A percentile compares a stretch with the other conserved stretches of the same genome.
Conservation (phyloP, 78 protist genomes). For the Dictyostelium brefeldianum region DNA sequence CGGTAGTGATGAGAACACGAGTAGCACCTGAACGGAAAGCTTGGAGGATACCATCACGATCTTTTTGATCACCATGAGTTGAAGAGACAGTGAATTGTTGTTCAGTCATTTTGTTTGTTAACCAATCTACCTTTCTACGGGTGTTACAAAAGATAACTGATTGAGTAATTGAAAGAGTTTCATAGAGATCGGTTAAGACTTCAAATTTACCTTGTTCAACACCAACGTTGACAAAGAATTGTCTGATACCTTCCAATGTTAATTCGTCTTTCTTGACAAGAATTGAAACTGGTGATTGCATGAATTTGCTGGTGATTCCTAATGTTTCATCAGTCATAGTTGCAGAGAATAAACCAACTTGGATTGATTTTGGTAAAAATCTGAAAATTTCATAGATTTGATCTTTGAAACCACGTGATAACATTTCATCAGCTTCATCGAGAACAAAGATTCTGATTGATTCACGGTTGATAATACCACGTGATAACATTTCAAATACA, state of each 20-base stretch:
- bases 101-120: constrained; percentile 92
- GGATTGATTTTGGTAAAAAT: constrained; percentile 93
- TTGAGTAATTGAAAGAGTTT: constrained; percentile 97
- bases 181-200: constrained; percentile 99
- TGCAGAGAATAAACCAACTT: constrained; percentile 98
- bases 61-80: constrained; percentile 99
- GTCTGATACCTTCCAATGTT: constrained; percentile 99
- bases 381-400: constrained; percentile 99
- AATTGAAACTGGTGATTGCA: constrained; percentile 98
- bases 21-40: constrained; percentile 97
- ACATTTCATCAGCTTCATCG: constrained; percentile 99
- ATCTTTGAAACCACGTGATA: constrained; percentile 99
- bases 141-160: constrained; percentile 99
- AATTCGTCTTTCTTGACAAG: constrained; percentile 99
- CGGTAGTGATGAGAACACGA: constrained; percentile 99
- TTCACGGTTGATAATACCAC: constrained; percentile 91
- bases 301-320: constrained; percentile 97
- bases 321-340: constrained; percentile 99
- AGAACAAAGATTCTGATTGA: constrained; percentile 94
- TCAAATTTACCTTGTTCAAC: constrained; percentile 98
- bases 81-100: constrained; percentile 95
- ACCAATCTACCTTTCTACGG: constrained; percentile 97
- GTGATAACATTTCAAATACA: constrained; percentile 98
- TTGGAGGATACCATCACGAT: constrained; percentile 97
- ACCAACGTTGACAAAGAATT: constrained; percentile 97